phyloP scores from a whole-genome alignment of 139 green algal genomes.

The Chlorella sorokiniana region DNA sequence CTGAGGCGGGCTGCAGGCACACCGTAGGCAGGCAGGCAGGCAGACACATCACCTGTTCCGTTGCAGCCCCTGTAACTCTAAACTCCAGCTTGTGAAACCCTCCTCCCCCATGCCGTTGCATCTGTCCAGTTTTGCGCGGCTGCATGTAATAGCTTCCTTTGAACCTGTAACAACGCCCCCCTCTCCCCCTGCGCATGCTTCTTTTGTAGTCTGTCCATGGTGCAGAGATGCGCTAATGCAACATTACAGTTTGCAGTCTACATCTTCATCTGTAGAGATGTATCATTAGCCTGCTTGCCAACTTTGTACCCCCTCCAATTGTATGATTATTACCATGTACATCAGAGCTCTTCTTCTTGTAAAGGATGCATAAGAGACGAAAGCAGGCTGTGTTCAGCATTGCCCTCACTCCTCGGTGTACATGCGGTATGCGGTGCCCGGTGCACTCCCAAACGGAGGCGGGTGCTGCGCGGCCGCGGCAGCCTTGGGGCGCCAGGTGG shows the following conservation, averaged over 20 bases:
- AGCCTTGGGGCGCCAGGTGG: neutral
- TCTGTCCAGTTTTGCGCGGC: neutral
- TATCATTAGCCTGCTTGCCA: neutral
- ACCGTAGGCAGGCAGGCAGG: conserved; percentile 1
- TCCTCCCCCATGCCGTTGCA: neutral
- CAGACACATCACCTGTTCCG: neutral
- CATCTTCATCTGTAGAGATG: neutral
- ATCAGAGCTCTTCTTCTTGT: no score
- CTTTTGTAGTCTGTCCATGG: neutral
- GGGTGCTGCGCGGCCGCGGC: neutral
- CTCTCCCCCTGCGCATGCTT: neutral
- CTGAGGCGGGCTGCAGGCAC: neutral
- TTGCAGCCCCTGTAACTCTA: neutral
- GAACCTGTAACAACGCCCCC: no score
- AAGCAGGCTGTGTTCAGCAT: no score
- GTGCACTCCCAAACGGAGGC: neutral
- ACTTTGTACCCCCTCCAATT: neutral
- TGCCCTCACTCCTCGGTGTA: neutral
- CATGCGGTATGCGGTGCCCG: neutral
- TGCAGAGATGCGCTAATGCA: neutral
- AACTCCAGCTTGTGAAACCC: neutral
- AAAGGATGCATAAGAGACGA: no score
- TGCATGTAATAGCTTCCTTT: neutral
- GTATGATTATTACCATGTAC: no score
- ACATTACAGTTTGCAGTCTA: neutral